Evolutionary conservation across 2,329 filamentous ascomycete species (phyloP).

Genomic region (Ophiosphaerella narmari): DNA sequence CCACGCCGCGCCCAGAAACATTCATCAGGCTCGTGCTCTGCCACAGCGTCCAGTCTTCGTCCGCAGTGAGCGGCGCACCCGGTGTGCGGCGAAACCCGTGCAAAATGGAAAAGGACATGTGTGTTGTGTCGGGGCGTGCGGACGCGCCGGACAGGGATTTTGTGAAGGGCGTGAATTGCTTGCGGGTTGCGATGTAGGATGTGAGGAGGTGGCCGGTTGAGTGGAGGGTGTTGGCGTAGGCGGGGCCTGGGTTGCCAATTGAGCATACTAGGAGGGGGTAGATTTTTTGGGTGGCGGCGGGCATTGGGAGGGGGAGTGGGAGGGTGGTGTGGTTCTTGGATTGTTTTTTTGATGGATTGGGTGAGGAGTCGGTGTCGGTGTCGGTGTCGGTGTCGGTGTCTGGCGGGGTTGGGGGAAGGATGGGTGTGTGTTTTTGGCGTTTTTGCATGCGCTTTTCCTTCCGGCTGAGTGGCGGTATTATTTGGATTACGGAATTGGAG

Average conservation of each 20-base stretch:
- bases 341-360: conserved; percentile 22
- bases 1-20: conserved; percentile 72
- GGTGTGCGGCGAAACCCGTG: conserved; percentile 25
- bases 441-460: conserved; percentile 32
- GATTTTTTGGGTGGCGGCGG: conserved; percentile 27
- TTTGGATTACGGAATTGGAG: conserved; percentile 4
- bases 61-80: conserved; percentile 13
- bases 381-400: conserved; percentile 27
- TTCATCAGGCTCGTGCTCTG: conserved; percentile 86
- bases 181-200: conserved; percentile 40
- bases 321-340: conserved; percentile 9
- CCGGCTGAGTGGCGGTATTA: conserved; percentile 15
- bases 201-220: conserved; percentile 84
- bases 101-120: conserved; percentile 54
- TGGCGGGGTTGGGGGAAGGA: conserved; percentile 19
- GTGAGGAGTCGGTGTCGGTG: conserved; percentile 21
- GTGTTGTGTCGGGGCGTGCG: conserved; percentile 30
- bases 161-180: conserved; percentile 37
- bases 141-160: conserved; percentile 38
- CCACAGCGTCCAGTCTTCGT: conserved; percentile 65
- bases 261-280: conserved; percentile 75
- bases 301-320: conserved; percentile 8
- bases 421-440: conserved; percentile 16
- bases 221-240: conserved; percentile 78
- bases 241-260: conserved; percentile 76